Evolutionary conservation across 148 eudicot genomes (phyloP).

Genomic region (Vaccinium macrocarpon): DNA sequence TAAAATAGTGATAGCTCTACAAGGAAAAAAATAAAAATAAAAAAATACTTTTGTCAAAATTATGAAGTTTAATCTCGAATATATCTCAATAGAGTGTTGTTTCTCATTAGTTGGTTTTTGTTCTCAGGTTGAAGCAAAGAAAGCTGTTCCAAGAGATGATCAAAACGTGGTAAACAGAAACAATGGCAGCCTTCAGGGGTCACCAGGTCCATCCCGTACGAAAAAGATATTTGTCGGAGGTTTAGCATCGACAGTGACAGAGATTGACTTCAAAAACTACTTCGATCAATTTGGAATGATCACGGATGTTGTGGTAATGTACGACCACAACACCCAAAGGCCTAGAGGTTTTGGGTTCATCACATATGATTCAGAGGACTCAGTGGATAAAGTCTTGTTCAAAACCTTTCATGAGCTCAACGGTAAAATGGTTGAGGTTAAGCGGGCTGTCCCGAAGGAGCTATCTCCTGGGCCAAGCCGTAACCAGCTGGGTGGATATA

Average conservation of each 20-base stretch:
- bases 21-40: background rate
- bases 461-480: slow-evolving; percentile 73
- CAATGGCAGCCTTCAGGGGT: slow-evolving; percentile 62
- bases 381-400: slow-evolving; percentile 73
- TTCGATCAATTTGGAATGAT: slow-evolving; percentile 88
- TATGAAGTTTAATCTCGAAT: background rate
- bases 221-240: slow-evolving; percentile 97
- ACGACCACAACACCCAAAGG: slow-evolving; percentile 97
- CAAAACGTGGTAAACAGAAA: slow-evolving; percentile 54
- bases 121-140: slow-evolving; percentile 92
- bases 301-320: slow-evolving; percentile 97
- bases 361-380: slow-evolving; percentile 91
- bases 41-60: background rate
- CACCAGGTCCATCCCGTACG: slow-evolving; percentile 76
- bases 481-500: slow-evolving; percentile 49
- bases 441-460: slow-evolving; percentile 95
- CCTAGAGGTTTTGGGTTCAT: slow-evolving; percentile 98
- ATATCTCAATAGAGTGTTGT: background rate
- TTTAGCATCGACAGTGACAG: slow-evolving; percentile 87
- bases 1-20: background rate
- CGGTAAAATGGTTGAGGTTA: slow-evolving; percentile 97
- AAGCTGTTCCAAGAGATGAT: slow-evolving; percentile 96
- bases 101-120: background rate
- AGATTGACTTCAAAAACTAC: slow-evolving; percentile 80
- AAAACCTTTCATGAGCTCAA: slow-evolving; percentile 89